phyloP scores from a whole-genome alignment of 192 early-diverging fungal species.

The Cetraspora pellucida region DNA sequence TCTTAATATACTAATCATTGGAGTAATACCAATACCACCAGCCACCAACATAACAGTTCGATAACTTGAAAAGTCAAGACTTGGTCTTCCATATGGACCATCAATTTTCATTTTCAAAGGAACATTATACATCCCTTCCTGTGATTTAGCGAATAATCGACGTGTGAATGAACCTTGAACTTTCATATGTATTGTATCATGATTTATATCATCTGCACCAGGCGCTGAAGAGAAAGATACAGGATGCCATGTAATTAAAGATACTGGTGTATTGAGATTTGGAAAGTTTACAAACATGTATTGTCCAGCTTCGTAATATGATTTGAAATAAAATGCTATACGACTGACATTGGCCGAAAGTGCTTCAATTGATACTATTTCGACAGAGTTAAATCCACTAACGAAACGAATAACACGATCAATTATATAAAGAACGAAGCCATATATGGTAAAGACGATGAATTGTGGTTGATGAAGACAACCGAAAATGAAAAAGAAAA shows the following conservation, averaged over 20 bases:
- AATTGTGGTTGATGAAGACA: conserved; percentile 39
- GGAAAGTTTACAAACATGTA: conserved; percentile 47
- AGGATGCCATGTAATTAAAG: conserved; percentile 21
- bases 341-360: conserved; percentile 8
- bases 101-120: conserved; percentile 38
- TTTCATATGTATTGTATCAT: conserved; percentile 40
- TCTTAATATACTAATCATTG: conserved; percentile 42
- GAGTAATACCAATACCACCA: conserved; percentile 50
- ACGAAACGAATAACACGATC: conserved; percentile 43
- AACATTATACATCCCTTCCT: not conserved
- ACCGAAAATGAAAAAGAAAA: conserved; percentile 36
- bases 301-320: conserved; percentile 43
- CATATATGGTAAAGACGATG: conserved; percentile 34
- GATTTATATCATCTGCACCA: not conserved
- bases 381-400: conserved; percentile 21
- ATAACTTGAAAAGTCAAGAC: conserved; percentile 41
- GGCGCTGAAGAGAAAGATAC: conserved; percentile 28
- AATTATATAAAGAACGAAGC: conserved; percentile 36
- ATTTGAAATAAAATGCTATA: conserved; percentile 32
- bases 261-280: conserved; percentile 1
- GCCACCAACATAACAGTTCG: conserved; percentile 33
- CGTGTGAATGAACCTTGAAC: conserved; percentile 40
- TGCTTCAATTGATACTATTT: conserved; percentile 21
- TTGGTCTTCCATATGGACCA: conserved; percentile 47
- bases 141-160: conserved; percentile 26